Conservation (phyloP, 2,329 filamentous ascomycete species). For the Metarhizium guizhouense region DNA sequence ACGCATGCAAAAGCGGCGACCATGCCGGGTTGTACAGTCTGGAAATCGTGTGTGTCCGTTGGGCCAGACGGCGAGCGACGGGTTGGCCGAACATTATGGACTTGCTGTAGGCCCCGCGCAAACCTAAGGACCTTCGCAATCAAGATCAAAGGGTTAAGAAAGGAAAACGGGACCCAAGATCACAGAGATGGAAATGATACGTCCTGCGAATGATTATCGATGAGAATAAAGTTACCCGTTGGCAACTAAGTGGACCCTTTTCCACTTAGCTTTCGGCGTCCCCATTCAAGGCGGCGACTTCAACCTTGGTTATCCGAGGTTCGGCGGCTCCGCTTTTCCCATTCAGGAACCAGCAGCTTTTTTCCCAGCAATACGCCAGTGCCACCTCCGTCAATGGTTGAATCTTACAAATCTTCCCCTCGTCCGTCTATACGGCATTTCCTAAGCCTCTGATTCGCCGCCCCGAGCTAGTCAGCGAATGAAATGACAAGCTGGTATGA, state of each 20-base stretch:
- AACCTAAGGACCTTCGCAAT: not conserved
- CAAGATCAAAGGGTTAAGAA: not conserved
- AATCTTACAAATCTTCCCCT: no score
- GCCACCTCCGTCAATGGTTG: not conserved
- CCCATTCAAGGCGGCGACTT: not conserved
- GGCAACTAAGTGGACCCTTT: no score
- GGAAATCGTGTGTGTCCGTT: not conserved
- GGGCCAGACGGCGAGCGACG: slow-evolving; percentile 1
- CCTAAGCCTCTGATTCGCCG: no score
- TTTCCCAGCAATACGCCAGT: not conserved
- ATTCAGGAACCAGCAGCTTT: not conserved
- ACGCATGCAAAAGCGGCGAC: not conserved
- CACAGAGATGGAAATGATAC: not conserved
- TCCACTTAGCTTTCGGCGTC: not conserved
- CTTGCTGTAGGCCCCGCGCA: not conserved
- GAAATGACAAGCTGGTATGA: no score
- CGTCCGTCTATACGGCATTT: no score
- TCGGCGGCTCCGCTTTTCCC: slow-evolving; percentile 2
- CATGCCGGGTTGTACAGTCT: not conserved
- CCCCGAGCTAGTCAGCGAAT: no score
- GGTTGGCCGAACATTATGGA: not conserved
- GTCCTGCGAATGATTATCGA: not conserved
- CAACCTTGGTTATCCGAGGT: not conserved
- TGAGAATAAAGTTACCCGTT: not conserved
- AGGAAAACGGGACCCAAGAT: no score